These are phyloP conservation scores for Quercus suber DNA, from an alignment of 306 rosid species.

Conservation along the genomic window DNA sequence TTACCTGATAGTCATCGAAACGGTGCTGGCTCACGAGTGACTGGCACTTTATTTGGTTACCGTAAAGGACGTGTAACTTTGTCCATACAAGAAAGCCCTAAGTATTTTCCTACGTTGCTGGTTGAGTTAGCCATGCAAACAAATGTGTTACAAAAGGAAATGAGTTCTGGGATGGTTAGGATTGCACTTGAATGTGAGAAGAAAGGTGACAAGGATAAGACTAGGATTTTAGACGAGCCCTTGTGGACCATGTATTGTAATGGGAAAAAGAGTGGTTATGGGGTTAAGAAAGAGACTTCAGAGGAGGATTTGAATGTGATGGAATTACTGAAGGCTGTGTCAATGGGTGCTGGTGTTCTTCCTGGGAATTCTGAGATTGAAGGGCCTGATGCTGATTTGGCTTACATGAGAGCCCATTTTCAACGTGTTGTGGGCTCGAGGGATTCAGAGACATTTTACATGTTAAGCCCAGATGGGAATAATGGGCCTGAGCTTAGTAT, in stretches of 20 bases:
- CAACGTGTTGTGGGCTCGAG: slow-evolving; percentile 64
- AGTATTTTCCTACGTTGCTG: slow-evolving; percentile 47
- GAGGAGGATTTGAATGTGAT: slow-evolving; percentile 65
- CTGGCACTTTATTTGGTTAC: slow-evolving; percentile 66
- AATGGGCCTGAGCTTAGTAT: slow-evolving; percentile 75
- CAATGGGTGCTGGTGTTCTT: slow-evolving; percentile 87
- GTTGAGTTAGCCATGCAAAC: slow-evolving; percentile 75
- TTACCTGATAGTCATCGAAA: slow-evolving; percentile 4
- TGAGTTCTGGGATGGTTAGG: slow-evolving; percentile 69
- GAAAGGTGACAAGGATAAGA: slow-evolving; percentile 55
- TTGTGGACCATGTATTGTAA: slow-evolving; percentile 78
- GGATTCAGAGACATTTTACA: slow-evolving; percentile 74
- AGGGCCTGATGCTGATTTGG: slow-evolving; percentile 49
- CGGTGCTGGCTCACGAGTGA: slow-evolving; percentile 22
- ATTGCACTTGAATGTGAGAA: slow-evolving; percentile 83
- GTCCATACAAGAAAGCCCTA: slow-evolving; percentile 56
- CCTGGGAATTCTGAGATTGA: slow-evolving; percentile 44
- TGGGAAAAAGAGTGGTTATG: slow-evolving; percentile 77
- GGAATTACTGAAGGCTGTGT: slow-evolving; percentile 64
- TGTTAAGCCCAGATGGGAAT: slow-evolving; percentile 78
- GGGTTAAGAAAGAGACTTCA: slow-evolving; percentile 56
- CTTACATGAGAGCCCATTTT: slow-evolving; percentile 68
- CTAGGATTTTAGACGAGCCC: slow-evolving; percentile 50
- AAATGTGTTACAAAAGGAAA: slow-evolving; percentile 52
- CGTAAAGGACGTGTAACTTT: slow-evolving; percentile 71